Evolutionary conservation across 768 basidiomycete species (phyloP), one percentile per base, ranked within the genome.

Genomic region (Leccinum longicurvipes): DNA sequence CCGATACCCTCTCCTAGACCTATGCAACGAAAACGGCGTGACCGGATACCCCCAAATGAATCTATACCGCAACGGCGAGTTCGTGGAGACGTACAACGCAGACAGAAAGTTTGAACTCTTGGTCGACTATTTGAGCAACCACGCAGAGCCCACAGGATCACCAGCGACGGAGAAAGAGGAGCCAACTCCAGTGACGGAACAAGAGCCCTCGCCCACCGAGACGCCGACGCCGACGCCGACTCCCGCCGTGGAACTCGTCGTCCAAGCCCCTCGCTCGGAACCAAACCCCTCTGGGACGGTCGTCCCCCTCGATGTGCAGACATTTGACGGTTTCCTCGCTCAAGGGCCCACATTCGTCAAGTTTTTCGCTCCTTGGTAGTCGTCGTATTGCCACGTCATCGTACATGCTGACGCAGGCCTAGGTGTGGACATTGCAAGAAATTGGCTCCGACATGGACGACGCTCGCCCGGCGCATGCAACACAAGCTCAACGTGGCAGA

Each of bases 381-480:
- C 66, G 23, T 14, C 8, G 24, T 24, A 6, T 19, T 24, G n/a
- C 6, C 44, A 29, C 28, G 4, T n/a, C 32, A 9, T 34, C 25
- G 9, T 21, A 4, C 11, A 15, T 25, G 44, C 50, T 62, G 6
- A 60, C 17, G 1, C 4, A 21, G 6, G 14, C 12, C 2, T 36
- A 82, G 82, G 91, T 98, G 95, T 68, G 91, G 91, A 4, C 95
- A 98, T 73, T 99, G 96, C 81, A 95, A 97, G 75, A 91, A 91
- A 67, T 79, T 98, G 2, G 91, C 91, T 1, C 93, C 86, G 50
- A 79, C 76, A 0, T 98, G 93, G 91, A 75, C 74, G 1, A 77
- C 87, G 48, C 80, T 99, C 3, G 95, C 91, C 0, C 71, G 73
- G 48, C 73, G 75, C 21, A 84, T 95, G 79, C 80, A 87, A 61